These are phyloP conservation scores for Eucalyptus viminalis DNA, from an alignment of 345 rosid species.

Conservation along the genomic window DNA sequence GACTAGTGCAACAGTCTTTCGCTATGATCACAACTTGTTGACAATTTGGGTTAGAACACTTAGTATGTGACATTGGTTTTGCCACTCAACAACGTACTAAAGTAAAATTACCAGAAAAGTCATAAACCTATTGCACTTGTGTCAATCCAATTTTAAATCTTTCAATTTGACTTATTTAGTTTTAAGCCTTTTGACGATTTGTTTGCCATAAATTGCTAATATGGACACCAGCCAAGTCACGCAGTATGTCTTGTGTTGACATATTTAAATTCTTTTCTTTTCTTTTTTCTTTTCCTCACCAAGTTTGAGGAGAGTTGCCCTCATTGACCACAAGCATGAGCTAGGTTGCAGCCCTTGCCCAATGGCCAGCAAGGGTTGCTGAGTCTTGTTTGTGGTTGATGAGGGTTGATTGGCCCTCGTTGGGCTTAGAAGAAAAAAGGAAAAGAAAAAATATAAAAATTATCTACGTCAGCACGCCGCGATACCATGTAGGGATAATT, in stretches of 20 bases:
- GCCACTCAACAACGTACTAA: neutral
- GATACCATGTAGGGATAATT: too few relatives aligned
- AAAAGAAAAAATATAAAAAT: too few relatives aligned
- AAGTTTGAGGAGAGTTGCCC: neutral
- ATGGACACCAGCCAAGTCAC: neutral
- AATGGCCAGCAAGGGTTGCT: neutral
- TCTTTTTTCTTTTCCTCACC: neutral
- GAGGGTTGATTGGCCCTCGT: neutral
- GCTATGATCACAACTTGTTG: neutral
- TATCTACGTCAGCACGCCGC: accelerated
- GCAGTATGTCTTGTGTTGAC: neutral
- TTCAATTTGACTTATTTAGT: neutral
- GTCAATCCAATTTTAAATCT: too few relatives aligned
- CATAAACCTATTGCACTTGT: too few relatives aligned
- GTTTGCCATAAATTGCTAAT: neutral
- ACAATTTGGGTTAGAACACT: neutral
- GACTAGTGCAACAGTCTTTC: neutral
- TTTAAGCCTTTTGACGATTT: neutral
- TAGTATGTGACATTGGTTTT: neutral
- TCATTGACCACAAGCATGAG: neutral
- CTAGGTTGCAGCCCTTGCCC: neutral
- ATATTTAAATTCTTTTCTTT: too few relatives aligned
- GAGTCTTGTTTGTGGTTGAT: neutral
- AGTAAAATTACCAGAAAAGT: too few relatives aligned
- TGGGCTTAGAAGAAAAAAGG: neutral